phyloP scores from a whole-genome alignment of 768 basidiomycete species.

The Steccherinum ochraceum region DNA sequence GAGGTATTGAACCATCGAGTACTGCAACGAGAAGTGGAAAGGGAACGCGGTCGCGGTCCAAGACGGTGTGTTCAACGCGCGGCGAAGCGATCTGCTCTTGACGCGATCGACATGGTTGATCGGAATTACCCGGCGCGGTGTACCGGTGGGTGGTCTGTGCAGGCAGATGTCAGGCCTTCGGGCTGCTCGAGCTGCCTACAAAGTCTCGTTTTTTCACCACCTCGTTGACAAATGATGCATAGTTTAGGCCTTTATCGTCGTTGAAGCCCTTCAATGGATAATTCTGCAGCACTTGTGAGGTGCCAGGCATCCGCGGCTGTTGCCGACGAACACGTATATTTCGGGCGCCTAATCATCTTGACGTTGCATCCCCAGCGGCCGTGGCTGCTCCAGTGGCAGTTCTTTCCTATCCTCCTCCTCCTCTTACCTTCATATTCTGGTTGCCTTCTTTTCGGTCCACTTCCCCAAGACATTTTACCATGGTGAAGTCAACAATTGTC shows the following conservation, averaged over 20 bases:
- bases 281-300: not conserved
- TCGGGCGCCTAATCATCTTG: too few relatives aligned
- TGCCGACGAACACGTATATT: not conserved
- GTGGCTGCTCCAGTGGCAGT: not conserved
- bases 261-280: too few relatives aligned
- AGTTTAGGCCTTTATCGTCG: too few relatives aligned
- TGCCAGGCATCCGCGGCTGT: not conserved
- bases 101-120: not conserved
- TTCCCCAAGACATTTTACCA: too few relatives aligned
- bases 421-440: not conserved
- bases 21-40: not conserved
- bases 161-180: too few relatives aligned
- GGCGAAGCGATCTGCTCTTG: not conserved
- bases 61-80: not conserved
- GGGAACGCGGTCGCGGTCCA: not conserved
- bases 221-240: too few relatives aligned
- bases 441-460: not conserved
- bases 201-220: too few relatives aligned
- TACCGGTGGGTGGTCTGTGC: not conserved
- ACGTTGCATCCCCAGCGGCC: not conserved
- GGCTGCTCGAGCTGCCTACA: too few relatives aligned
- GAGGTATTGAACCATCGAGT: slow-evolving; percentile 15
- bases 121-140: not conserved
- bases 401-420: not conserved
- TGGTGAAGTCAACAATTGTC: slow-evolving; percentile 86